Evolutionary conservation across 176 grass and related monocot genomes (phyloP).

Genomic region (Triticum dicoccoides): DNA sequence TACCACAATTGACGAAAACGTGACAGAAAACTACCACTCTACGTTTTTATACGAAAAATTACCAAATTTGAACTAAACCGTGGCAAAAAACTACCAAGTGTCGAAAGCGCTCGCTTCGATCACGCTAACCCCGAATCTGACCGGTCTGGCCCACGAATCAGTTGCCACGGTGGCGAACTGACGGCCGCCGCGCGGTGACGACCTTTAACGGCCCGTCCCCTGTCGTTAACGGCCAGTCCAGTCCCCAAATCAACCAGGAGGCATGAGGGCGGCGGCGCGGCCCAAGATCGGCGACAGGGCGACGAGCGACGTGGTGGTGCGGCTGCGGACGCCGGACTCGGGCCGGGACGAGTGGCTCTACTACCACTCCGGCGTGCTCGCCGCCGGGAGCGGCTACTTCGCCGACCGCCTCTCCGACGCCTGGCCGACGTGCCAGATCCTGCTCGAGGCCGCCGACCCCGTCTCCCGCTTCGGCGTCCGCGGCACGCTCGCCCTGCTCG

Average conservation of each 20-base stretch:
- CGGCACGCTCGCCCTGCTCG: slow-evolving; percentile 62
- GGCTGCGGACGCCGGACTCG: slow-evolving; percentile 63
- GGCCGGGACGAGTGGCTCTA: slow-evolving; percentile 89
- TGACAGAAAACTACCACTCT: no score
- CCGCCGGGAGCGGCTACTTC: slow-evolving; percentile 74
- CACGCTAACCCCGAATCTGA: no score
- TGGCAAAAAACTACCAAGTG: no score
- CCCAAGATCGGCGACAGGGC: slow-evolving; percentile 59
- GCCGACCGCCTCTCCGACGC: slow-evolving; percentile 77
- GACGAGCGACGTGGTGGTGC: slow-evolving; percentile 90
- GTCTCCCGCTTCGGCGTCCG: slow-evolving; percentile 75
- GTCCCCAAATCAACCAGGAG: slow-evolving; percentile 6
- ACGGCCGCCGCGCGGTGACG: no score
- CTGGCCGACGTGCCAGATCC: slow-evolving; percentile 96
- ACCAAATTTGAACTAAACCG: no score
- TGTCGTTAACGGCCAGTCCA: background rate
- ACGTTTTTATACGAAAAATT: no score
- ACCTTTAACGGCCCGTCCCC: no score
- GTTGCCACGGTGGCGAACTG: no score
- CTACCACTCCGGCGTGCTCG: slow-evolving; percentile 71
- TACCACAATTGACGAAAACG: no score
- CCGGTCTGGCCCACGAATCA: no score
- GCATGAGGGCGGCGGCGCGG: slow-evolving; percentile 1
- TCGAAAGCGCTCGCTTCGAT: no score
- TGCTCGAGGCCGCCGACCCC: slow-evolving; percentile 58